A percentile compares a stretch with the other conserved stretches of the same genome.
Evolutionary conservation across 129 eudicot species (phyloP).

Genomic region (Helichrysum umbraculigerum): DNA sequence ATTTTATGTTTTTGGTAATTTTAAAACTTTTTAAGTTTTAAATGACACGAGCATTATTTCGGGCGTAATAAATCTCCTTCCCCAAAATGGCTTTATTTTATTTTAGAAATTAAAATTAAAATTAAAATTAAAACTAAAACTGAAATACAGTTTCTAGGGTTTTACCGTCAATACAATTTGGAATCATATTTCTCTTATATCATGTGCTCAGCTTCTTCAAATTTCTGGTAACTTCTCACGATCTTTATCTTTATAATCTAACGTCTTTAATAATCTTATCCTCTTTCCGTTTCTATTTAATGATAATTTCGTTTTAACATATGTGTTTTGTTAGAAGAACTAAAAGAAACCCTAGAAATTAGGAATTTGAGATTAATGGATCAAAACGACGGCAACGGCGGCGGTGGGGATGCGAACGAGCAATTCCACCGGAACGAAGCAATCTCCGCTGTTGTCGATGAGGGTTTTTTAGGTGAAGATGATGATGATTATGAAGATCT

Average conservation of each 20-base stretch:
- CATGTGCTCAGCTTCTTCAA: slow-evolving; percentile 14
- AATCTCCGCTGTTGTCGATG: slow-evolving; percentile 80
- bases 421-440: slow-evolving; percentile 75
- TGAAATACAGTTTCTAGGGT: neutral
- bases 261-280: neutral
- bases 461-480: slow-evolving; percentile 73
- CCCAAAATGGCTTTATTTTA: no score
- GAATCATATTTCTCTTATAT: neutral
- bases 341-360: slow-evolving; percentile 34
- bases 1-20: no score
- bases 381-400: slow-evolving; percentile 39
- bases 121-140: no score
- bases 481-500: slow-evolving; percentile 87
- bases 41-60: no score
- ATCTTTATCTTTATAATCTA: neutral
- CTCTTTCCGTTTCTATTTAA: neutral
- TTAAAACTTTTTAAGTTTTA: no score
- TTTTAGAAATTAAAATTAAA: no score
- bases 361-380: slow-evolving; percentile 40
- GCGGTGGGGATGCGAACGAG: slow-evolving; percentile 49
- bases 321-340: neutral
- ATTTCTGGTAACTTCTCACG: slow-evolving; percentile 29
- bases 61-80: no score
- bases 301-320: slow-evolving; percentile 11
- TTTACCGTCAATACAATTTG: neutral